phyloP scores from a whole-genome alignment of 805 yeast species.

The Candida yuanshanica region DNA sequence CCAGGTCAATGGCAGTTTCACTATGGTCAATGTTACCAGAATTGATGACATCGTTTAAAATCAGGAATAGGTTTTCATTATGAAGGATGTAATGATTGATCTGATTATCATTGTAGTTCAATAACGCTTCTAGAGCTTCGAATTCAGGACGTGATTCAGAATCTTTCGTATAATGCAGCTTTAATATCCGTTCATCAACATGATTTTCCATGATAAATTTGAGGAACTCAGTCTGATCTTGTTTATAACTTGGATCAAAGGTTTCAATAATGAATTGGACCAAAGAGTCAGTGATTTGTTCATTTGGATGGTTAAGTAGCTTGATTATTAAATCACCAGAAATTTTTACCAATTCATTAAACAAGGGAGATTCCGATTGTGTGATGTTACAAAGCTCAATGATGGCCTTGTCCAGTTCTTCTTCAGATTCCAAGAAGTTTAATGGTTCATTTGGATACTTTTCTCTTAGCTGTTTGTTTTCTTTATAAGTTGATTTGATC shows the following conservation, averaged over 20 bases:
- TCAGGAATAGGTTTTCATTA: background rate
- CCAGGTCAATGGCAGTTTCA: background rate
- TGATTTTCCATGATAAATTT: background rate
- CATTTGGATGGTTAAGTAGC: constrained; percentile 13
- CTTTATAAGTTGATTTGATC: background rate
- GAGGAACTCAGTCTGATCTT: constrained; percentile 4
- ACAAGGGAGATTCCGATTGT: constrained; percentile 9
- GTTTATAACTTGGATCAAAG: constrained; percentile 13
- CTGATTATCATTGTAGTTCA: background rate
- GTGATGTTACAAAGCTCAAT: constrained; percentile 16
- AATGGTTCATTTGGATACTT: constrained; percentile 13
- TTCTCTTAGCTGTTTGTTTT: constrained; percentile 10
- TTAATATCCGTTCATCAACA: background rate
- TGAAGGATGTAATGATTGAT: background rate
- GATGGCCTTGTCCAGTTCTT: constrained; percentile 8
- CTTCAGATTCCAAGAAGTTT: constrained; percentile 16
- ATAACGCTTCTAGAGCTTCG: background rate
- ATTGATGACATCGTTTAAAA: background rate
- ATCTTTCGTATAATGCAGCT: background rate
- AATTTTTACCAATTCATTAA: constrained; percentile 1
- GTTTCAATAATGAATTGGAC: constrained; percentile 11
- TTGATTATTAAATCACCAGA: background rate
- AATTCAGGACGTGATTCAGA: background rate
- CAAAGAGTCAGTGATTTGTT: constrained; percentile 14
- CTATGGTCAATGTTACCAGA: background rate